Conservation (phyloP, 228 moss, liverwort and hornwort species). For the Sphagnum fallax region DNA sequence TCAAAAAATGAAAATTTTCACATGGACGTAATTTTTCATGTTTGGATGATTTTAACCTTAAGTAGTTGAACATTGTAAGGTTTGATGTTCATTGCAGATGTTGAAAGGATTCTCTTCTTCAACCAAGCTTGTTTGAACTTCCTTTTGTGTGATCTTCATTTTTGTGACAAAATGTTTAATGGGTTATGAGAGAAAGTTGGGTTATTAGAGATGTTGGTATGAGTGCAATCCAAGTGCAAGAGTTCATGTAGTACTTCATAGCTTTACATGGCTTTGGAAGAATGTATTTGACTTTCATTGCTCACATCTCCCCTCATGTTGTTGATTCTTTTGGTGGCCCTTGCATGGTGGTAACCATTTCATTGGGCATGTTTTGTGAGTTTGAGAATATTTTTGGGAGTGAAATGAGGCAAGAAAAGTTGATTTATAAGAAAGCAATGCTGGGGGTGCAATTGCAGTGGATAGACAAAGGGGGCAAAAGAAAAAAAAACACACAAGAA, state of each 20-base stretch:
- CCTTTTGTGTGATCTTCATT: background rate
- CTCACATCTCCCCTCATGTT: background rate
- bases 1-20: too few relatives aligned
- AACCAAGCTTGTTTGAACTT: background rate
- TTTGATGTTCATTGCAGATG: too few relatives aligned
- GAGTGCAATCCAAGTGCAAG: background rate
- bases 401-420: background rate
- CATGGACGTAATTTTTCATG: too few relatives aligned
- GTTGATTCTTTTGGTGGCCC: background rate
- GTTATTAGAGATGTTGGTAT: constrained; percentile 4
- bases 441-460: constrained; percentile 18
- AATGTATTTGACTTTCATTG: background rate
- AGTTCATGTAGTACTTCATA: background rate
- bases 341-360: too few relatives aligned
- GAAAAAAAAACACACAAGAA: constrained; percentile 9
- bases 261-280: background rate
- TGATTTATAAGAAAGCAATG: constrained; percentile 8
- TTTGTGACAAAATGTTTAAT: background rate
- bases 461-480: constrained; percentile 15
- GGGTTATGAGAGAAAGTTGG: background rate
- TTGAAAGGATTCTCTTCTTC: too few relatives aligned
- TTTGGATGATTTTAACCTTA: too few relatives aligned
- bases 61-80: too few relatives aligned
- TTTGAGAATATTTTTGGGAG: too few relatives aligned
- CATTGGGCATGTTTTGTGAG: background rate